Evolutionary conservation across 2,329 filamentous ascomycete genomes (phyloP).

Genomic region (Aphanocladium album): DNA sequence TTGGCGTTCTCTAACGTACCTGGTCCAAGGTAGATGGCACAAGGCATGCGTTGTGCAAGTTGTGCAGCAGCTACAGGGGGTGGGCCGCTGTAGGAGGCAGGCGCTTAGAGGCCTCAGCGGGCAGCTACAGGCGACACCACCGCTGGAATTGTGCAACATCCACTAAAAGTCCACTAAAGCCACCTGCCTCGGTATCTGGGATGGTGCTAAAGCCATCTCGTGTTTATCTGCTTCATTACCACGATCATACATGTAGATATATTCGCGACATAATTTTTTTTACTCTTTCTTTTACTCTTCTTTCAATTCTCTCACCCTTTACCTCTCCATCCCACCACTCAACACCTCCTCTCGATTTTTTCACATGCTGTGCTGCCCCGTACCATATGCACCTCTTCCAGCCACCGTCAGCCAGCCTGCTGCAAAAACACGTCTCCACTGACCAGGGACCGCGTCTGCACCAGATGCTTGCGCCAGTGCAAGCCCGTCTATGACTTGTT

Average conservation of each 20-base stretch:
- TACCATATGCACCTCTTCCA: background rate
- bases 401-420: constrained; percentile 4
- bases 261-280: background rate
- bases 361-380: constrained; percentile 1
- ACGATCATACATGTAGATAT: background rate
- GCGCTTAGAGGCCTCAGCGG: constrained; percentile 2
- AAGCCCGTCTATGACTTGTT: background rate
- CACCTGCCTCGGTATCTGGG: too few relatives aligned
- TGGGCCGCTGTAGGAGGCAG: background rate
- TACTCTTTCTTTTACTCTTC: background rate
- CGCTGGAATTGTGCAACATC: constrained; percentile 6
- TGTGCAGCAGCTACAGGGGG: background rate
- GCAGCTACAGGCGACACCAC: background rate
- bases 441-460: constrained; percentile 13
- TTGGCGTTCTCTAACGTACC: constrained; percentile 6
- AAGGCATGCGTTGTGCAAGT: background rate
- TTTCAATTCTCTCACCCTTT: background rate
- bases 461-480: background rate
- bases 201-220: background rate
- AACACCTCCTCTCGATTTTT: background rate
- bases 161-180: background rate
- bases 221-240: background rate
- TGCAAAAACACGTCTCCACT: constrained; percentile 13
- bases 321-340: background rate
- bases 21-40: too few relatives aligned